These are phyloP conservation scores for Diplodia seriata DNA, from an alignment of 2,329 filamentous ascomycete genomes.

Conservation along the genomic window DNA sequence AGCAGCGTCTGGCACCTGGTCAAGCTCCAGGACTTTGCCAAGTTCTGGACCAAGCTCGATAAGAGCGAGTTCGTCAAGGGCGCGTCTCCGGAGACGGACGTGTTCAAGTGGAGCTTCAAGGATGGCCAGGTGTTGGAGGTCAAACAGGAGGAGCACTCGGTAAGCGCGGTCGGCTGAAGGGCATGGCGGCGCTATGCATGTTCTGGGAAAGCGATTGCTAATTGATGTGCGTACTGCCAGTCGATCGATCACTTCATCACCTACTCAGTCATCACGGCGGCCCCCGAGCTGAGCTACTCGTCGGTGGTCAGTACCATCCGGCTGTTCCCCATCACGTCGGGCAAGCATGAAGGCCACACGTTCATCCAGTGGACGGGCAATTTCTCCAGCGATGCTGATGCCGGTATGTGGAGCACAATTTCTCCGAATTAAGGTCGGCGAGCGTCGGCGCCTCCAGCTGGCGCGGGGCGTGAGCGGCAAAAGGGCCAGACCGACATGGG, in stretches of 20 bases:
- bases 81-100: slow-evolving; percentile 67
- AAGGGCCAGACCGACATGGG: not conserved
- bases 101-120: slow-evolving; percentile 74
- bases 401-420: slow-evolving; percentile 58
- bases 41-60: slow-evolving; percentile 70
- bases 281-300: slow-evolving; percentile 70
- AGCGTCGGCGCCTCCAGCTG: not conserved
- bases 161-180: slow-evolving; percentile 47
- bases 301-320: slow-evolving; percentile 72
- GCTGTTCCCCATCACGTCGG: slow-evolving; percentile 70
- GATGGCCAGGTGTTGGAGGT: slow-evolving; percentile 73
- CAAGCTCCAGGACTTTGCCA: slow-evolving; percentile 73
- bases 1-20: slow-evolving; percentile 75
- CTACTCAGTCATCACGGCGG: slow-evolving; percentile 72
- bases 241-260: slow-evolving; percentile 77
- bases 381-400: slow-evolving; percentile 74
- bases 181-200: slow-evolving; percentile 13
- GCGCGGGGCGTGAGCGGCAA: not conserved
- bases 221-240: slow-evolving; percentile 45
- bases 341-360: slow-evolving; percentile 68
- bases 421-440: slow-evolving; percentile 1
- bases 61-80: slow-evolving; percentile 70
- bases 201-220: slow-evolving; percentile 17
- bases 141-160: slow-evolving; percentile 78
- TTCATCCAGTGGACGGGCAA: slow-evolving; percentile 73